Evolutionary conservation across 192 early-diverging fungal genomes (phyloP).

Genomic region (Mortierella hygrophila): DNA sequence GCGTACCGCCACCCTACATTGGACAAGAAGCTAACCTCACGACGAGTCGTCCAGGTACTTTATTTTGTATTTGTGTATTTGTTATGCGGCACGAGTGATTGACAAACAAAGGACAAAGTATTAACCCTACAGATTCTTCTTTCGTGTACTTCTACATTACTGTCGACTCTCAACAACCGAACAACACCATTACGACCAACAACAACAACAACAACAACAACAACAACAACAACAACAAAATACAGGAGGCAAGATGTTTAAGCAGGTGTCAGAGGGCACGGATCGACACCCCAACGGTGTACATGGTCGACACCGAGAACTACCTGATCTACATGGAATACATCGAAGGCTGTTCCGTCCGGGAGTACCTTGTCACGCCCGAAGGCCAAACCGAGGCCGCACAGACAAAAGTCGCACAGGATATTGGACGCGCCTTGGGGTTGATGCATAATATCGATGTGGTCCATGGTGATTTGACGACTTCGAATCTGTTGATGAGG

Average conservation of each 20-base stretch:
- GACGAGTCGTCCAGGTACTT: constrained; percentile 76
- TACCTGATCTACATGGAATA: constrained; percentile 93
- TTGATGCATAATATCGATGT: constrained; percentile 88
- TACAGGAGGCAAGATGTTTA: constrained; percentile 84
- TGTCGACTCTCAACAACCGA: background rate
- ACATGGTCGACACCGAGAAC: constrained; percentile 79
- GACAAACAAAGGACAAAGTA: background rate
- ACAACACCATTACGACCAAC: background rate
- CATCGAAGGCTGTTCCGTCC: constrained; percentile 82
- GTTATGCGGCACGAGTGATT: background rate
- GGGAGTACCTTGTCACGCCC: constrained; percentile 70
- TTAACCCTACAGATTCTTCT: background rate
- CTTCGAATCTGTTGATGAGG: constrained; percentile 91
- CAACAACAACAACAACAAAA: background rate
- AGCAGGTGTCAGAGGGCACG: constrained; percentile 76
- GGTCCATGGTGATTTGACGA: constrained; percentile 97
- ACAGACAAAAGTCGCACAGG: constrained; percentile 59
- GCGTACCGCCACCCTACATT: constrained; percentile 92
- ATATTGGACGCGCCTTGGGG: constrained; percentile 76
- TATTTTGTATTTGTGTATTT: background rate
- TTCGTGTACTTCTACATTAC: too few relatives aligned
- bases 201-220: background rate
- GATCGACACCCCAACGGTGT: constrained; percentile 86
- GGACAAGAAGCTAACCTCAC: constrained; percentile 84
- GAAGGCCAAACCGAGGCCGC: constrained; percentile 16